Evolutionary conservation across 2,329 filamentous ascomycete genomes (phyloP), one percentile per base, ranked within the genome.

Genomic region (Penicillium sp.): DNA sequence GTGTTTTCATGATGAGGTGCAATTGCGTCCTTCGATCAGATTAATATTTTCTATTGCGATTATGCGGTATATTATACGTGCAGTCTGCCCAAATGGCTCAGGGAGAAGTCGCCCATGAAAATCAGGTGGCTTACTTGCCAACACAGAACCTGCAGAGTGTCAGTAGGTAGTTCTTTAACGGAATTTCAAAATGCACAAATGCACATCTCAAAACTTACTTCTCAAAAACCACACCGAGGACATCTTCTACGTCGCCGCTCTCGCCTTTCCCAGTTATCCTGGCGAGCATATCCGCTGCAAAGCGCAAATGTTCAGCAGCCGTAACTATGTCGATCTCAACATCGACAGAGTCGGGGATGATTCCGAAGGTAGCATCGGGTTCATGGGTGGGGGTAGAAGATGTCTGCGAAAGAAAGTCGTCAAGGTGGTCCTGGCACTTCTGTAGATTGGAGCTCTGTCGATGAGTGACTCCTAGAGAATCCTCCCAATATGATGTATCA

Each of bases 161-260:
- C 51, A 33, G 49, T 67, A 47, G 68, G 59, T n/a, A 49, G 50
- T 43, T 35, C 55, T 14, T 31, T n/a, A 8, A 46, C 59, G 4
- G 47, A 29, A 49, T 59, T 31, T 55, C 42, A 26, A 37, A 21
- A 51, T 56, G 27, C 27, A 29, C 50, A 37, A 21, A 51, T 56
- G 27, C 27, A 29, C 50, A 46, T 48, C n/a, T 50, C 29, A 22
- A 13, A 42, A 84, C 85, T 81, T 78, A 96, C 90, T 96, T 98
- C 74, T 98, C 93, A 78, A 99, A 99, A 4, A 99, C 93, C 22
- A 99, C 93, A 0, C 95, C 95, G 45, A 99, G 78, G 8, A 99
- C 91, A 71, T 98, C 95, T 72, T 99, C 93, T 16, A 98, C 91
- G 74, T 98, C 93, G 2, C 92, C 90, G 42, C 84, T 85, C 66